phyloP scores from a whole-genome alignment of 2,329 filamentous ascomycete genomes.

The Zymoseptoria pseudotritici region DNA sequence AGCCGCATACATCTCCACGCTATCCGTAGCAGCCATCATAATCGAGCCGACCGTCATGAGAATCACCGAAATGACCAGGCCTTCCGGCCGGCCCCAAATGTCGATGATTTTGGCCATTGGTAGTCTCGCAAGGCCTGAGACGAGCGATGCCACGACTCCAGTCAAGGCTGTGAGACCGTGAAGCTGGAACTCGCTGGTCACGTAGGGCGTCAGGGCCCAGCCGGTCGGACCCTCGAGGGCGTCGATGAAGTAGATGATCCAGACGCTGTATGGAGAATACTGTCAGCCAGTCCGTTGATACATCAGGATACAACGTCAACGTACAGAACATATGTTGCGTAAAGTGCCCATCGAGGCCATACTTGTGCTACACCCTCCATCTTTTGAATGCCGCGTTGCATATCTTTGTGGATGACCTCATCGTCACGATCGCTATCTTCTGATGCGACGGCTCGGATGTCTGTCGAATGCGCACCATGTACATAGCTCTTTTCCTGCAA shows the following conservation, averaged over 20 bases:
- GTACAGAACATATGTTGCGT: constrained; percentile 9
- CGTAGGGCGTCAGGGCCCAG: constrained; percentile 30
- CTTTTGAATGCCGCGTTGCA: constrained; percentile 14
- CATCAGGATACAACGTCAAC: neutral
- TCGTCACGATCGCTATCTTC: constrained; percentile 14
- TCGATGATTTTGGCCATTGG: constrained; percentile 36
- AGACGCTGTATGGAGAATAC: constrained; percentile 31
- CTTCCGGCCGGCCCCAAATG: constrained; percentile 35
- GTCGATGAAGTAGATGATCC: constrained; percentile 44
- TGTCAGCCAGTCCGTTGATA: neutral
- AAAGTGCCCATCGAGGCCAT: constrained; percentile 12
- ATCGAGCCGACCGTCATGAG: constrained; percentile 17
- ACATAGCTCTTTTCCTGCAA: neutral
- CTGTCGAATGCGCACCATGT: constrained; percentile 6
- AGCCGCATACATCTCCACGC: constrained; percentile 23
- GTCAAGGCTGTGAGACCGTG: constrained; percentile 32
- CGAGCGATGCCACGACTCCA: constrained; percentile 30
- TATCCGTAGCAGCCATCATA: constrained; percentile 24
- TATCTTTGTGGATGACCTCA: constrained; percentile 11
- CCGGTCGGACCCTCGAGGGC: constrained; percentile 31
- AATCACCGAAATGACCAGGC: constrained; percentile 31
- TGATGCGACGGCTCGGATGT: constrained; percentile 6
- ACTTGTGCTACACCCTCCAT: constrained; percentile 14
- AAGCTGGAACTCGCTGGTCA: constrained; percentile 32
- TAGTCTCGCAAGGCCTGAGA: constrained; percentile 32